Evolutionary conservation across 768 basidiomycete species (phyloP).

Genomic region (Macrolepiota dolichaula): DNA sequence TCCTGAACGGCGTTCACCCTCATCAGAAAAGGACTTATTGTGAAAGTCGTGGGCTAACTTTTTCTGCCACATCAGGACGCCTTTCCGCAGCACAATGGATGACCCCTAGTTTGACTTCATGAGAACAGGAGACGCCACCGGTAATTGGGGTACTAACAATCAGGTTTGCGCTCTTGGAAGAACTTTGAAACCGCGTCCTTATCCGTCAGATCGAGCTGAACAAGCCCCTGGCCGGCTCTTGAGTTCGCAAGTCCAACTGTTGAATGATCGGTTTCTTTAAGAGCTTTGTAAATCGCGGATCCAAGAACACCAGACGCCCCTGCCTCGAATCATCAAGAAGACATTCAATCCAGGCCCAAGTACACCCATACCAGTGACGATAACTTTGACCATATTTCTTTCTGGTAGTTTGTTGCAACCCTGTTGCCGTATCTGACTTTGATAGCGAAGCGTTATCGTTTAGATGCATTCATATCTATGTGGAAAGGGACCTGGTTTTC

Average conservation of each 20-base stretch:
- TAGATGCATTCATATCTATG: no score
- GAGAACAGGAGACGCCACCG: not conserved
- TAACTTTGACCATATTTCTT: conserved; percentile 36
- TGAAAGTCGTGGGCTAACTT: conserved; percentile 41
- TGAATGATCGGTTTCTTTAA: conserved; percentile 40
- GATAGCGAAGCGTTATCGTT: not conserved
- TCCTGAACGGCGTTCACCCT: conserved; percentile 37
- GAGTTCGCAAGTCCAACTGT: conserved; percentile 75
- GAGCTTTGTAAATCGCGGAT: conserved; percentile 68
- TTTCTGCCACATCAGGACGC: conserved; percentile 89
- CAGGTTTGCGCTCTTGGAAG: conserved; percentile 57
- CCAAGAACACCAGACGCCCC: conserved; percentile 94
- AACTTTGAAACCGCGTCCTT: conserved; percentile 46
- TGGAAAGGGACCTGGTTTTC: not conserved
- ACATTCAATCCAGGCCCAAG: not conserved
- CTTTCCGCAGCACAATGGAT: conserved; percentile 96
- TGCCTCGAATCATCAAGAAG: conserved; percentile 25
- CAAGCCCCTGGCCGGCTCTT: conserved; percentile 49
- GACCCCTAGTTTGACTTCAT: conserved; percentile 49
- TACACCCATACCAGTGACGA: conserved; percentile 50
- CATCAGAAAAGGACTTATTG: conserved; percentile 7
- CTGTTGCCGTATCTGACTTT: not conserved
- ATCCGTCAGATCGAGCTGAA: conserved; percentile 68
- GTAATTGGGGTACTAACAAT: conserved; percentile 49
- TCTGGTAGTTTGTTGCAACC: not conserved